Evolutionary conservation across 331 rosid species (phyloP).

Genomic region (Stylosanthes scabra): DNA sequence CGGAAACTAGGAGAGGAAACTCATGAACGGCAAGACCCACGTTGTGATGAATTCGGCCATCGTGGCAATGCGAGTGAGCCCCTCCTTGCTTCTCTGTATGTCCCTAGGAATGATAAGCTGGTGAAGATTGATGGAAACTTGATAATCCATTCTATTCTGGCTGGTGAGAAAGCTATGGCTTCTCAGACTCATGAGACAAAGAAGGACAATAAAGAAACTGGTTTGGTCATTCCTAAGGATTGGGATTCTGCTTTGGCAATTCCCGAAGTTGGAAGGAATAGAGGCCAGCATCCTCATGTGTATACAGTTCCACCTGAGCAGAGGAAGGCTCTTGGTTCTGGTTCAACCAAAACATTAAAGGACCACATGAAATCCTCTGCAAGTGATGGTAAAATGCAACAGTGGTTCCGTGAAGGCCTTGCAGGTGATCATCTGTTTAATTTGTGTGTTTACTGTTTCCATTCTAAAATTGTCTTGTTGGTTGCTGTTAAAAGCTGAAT

Average conservation of each 20-base stretch:
- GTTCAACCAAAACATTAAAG: constrained; percentile 61
- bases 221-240: constrained; percentile 65
- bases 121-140: constrained; percentile 97
- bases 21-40: constrained; percentile 38
- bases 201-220: constrained; percentile 61
- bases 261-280: constrained; percentile 66
- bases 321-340: constrained; percentile 72
- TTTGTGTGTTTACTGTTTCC: constrained; percentile 9
- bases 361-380: constrained; percentile 63
- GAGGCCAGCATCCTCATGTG: constrained; percentile 64
- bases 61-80: constrained; percentile 71
- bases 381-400: constrained; percentile 87
- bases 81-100: constrained; percentile 92
- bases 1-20: constrained; percentile 42
- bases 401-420: constrained; percentile 97
- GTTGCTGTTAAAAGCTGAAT: constrained; percentile 26
- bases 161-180: constrained; percentile 91
- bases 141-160: constrained; percentile 91
- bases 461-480: not conserved
- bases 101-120: constrained; percentile 92
- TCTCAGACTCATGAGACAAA: constrained; percentile 49
- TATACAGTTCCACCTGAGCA: constrained; percentile 57
- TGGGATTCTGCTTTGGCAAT: constrained; percentile 73
- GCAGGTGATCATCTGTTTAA: constrained; percentile 64
- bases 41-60: constrained; percentile 45